Evolutionary conservation across 805 yeast genomes (phyloP).

Genomic region (Candida broadrunensis): DNA sequence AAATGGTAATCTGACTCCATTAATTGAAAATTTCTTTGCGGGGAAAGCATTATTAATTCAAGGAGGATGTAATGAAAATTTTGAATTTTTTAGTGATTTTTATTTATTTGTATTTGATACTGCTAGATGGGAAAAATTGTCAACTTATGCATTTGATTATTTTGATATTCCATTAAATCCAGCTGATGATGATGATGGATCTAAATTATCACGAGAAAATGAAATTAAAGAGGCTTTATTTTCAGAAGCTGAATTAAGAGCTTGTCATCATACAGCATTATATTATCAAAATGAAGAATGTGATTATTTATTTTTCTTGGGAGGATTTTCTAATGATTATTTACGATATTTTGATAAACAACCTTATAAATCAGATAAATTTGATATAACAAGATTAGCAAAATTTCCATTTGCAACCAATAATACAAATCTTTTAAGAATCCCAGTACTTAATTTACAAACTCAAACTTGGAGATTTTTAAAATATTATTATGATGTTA

Average conservation of each 20-base stretch:
- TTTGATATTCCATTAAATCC: slow-evolving; percentile 18
- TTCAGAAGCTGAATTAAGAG: slow-evolving; percentile 39
- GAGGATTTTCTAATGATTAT: slow-evolving; percentile 38
- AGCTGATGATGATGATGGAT: slow-evolving; percentile 29
- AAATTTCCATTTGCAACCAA: slow-evolving; percentile 24
- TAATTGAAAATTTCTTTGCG: slow-evolving; percentile 17
- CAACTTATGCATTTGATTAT: slow-evolving; percentile 35
- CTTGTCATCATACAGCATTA: slow-evolving; percentile 39
- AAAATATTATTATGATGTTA: slow-evolving; percentile 29
- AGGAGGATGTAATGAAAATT: slow-evolving; percentile 36
- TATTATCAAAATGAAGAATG: slow-evolving; percentile 29
- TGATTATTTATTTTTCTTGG: slow-evolving; percentile 35
- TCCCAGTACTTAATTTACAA: slow-evolving; percentile 33
- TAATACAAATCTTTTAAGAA: slow-evolving; percentile 27
- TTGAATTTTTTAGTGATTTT: slow-evolving; percentile 29
- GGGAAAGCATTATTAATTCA: slow-evolving; percentile 33
- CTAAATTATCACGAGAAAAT: slow-evolving; percentile 16
- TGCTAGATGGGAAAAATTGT: slow-evolving; percentile 30
- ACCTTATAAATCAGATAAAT: slow-evolving; percentile 29
- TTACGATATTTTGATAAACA: slow-evolving; percentile 27
- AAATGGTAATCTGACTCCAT: not conserved
- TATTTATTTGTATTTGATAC: slow-evolving; percentile 29
- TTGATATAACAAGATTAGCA: slow-evolving; percentile 32
- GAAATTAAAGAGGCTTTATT: slow-evolving; percentile 24
- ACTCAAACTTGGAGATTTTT: slow-evolving; percentile 42